Base-by-base conservation (phyloP, 2,329 filamentous ascomycete genomes). In the Xylariales sp. region DNA sequence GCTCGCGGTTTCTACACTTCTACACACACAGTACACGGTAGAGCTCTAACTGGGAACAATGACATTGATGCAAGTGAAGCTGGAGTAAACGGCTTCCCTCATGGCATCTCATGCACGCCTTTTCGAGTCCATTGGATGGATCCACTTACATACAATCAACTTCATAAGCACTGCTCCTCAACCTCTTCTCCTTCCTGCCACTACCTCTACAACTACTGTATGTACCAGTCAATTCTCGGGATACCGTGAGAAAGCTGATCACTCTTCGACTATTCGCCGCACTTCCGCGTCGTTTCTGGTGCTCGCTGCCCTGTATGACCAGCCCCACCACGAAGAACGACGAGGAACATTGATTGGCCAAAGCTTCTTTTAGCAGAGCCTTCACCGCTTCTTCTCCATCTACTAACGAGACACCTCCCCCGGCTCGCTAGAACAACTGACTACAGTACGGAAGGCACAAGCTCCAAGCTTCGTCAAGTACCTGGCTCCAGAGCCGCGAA, bases 401-500 rank as follows among this genome's bases (percentile, higher is more conserved):
- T 21, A 11, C 16, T 14, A 3, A 22, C 5, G 18, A 31, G 16
- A 40, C 15, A 31, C 25, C 29, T 28, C 18, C 31, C 33, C 39
- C 44, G 40, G 39, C 42, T 39, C 46, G 39, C 40, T 43, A n/a
- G n/a, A n/a, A n/a, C n/a, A n/a, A n/a, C n/a, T n/a, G n/a, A n/a
- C n/a, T n/a, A n/a, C n/a, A n/a, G n/a, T n/a, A n/a, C n/a, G n/a
- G n/a, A n/a, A n/a, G n/a, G n/a, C n/a, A n/a, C n/a, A n/a, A n/a
- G n/a, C n/a, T n/a, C n/a, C n/a, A n/a, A n/a, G 46, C 35, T 39
- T 41, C 32, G 27, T 31, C 43, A 34, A 46, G 38, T 29, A 29
- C 24, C 36, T 33, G n/a, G n/a, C 34, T 10, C 31, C 31, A 28
- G 42, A 49, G 50, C 49, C 45, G 51, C 48, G 42, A 50, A 56